Percentiles rank a stretch among this genome's conserved stretches.
phyloP scores from a whole-genome alignment of 441 rosid species.

The Corymbia citriodora region DNA sequence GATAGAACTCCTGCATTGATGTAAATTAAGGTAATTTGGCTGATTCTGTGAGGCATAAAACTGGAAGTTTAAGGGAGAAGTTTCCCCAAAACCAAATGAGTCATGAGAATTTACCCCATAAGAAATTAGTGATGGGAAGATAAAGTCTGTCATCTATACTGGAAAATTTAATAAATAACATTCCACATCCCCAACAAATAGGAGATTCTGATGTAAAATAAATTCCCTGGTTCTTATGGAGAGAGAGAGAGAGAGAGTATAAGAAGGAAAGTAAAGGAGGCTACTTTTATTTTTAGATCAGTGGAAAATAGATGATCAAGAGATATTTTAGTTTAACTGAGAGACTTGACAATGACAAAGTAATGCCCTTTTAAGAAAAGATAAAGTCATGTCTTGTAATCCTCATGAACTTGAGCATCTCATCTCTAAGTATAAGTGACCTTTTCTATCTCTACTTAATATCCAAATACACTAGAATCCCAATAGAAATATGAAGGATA shows the following conservation, averaged over 20 bases:
- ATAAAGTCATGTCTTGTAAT: background rate
- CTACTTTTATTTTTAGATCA: background rate
- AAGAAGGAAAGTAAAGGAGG: background rate
- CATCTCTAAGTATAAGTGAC: background rate
- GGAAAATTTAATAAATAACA: background rate
- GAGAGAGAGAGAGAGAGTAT: background rate
- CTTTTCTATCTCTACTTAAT: background rate
- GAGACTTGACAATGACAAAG: background rate
- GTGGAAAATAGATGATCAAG: background rate
- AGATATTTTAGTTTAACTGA: background rate
- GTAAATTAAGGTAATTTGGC: conserved; percentile 16
- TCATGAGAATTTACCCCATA: background rate
- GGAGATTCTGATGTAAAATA: background rate
- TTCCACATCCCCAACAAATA: background rate
- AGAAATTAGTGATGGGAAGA: background rate
- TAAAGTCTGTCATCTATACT: background rate
- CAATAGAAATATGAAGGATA: background rate
- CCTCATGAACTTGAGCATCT: background rate
- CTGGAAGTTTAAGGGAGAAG: background rate
- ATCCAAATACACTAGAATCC: background rate
- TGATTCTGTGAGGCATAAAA: background rate
- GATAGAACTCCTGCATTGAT: conserved; percentile 87
- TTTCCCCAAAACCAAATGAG: background rate
- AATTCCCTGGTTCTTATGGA: background rate
- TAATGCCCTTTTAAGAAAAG: background rate